Evolutionary conservation across 208 protist genomes (phyloP).

Genomic region (Leishmania guyanensis): DNA sequence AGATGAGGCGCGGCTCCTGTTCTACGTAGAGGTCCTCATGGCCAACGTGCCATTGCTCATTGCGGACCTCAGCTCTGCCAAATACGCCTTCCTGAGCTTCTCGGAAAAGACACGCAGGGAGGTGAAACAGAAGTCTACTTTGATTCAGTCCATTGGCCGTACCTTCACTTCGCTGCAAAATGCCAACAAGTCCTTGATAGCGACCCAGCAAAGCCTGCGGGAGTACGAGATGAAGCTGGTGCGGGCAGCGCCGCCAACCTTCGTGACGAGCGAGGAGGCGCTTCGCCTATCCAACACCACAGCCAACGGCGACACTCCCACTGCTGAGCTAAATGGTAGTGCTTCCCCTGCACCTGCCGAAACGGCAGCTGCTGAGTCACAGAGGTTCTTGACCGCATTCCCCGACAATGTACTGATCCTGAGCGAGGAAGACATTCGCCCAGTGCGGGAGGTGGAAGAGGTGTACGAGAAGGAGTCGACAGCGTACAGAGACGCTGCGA

Average conservation of each 20-base stretch:
- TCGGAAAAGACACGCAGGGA: conserved; percentile 68
- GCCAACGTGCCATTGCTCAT: conserved; percentile 64
- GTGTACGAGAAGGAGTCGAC: conserved; percentile 33
- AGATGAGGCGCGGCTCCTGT: conserved; percentile 55
- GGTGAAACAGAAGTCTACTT: conserved; percentile 62
- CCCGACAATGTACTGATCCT: conserved; percentile 32
- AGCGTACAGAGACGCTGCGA: conserved; percentile 16
- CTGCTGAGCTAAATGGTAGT: conserved; percentile 2
- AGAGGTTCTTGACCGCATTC: background rate
- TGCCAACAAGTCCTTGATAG: conserved; percentile 29
- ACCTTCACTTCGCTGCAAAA: conserved; percentile 42
- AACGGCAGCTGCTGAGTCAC: background rate
- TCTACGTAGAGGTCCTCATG: conserved; percentile 64
- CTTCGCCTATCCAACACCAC: background rate
- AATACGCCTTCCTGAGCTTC: conserved; percentile 73
- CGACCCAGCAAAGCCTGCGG: background rate
- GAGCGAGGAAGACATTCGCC: conserved; percentile 39
- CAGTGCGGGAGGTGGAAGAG: conserved; percentile 45
- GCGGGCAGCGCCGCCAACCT: conserved; percentile 41
- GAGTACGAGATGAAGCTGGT: conserved; percentile 58
- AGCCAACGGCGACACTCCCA: background rate
- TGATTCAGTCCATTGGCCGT: conserved; percentile 61
- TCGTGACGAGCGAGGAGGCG: conserved; percentile 41
- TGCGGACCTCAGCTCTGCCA: conserved; percentile 66
- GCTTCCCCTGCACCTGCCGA: background rate